Base-by-base conservation (phyloP, 2,329 filamentous ascomycete genomes). In the Trichothecium sympodiale region DNA sequence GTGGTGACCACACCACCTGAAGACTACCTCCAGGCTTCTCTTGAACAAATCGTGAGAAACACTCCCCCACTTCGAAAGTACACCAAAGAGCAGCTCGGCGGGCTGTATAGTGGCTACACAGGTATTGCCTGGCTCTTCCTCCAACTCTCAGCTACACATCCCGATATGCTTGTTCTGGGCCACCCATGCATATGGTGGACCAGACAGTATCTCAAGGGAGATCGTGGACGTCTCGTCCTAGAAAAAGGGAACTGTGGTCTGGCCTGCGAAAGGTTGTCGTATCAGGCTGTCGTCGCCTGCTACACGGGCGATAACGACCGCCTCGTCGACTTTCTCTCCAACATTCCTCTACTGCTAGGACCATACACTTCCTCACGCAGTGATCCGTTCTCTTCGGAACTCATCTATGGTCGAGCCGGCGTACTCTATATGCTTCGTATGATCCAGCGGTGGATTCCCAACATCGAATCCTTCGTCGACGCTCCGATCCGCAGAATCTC, bases 401-500 rank as follows among this genome's bases (percentile, higher is more conserved):
- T 78, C 53, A 57, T 81, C 5, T 77, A 79, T 50, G 81, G 81
- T 5, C 67, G 77, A 9, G 75, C 80, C 2, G 80, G 80, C 1
- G 72, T 76, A 36, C 60, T 85, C 17, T 84, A 83, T 50, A 60
- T 83, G 30, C 64, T 85, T 29, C 66, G 81, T 1, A 57, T 83
- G 39, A 71, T 82, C 25, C 69, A 69, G 16, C 64, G 67, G 18
- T 69, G 67, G 42, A 71, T 81, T 31, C 54, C 64, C 0, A 60
- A 65, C 23, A 65, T 69, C 36, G 57, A 59, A 13, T 50, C 59
- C 8, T 60, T 69, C 1, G 53, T 73, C 8, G 67, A 78, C 36
- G 54, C 65, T 10, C 67, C 72, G 2, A 69, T 79, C 27, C 60
- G 63, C 8, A 65, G 69, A 38, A 62, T 83, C 1, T 67, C 75